Conservation (phyloP, 306 rosid genomes). For the Sesbania bispinosa region DNA sequence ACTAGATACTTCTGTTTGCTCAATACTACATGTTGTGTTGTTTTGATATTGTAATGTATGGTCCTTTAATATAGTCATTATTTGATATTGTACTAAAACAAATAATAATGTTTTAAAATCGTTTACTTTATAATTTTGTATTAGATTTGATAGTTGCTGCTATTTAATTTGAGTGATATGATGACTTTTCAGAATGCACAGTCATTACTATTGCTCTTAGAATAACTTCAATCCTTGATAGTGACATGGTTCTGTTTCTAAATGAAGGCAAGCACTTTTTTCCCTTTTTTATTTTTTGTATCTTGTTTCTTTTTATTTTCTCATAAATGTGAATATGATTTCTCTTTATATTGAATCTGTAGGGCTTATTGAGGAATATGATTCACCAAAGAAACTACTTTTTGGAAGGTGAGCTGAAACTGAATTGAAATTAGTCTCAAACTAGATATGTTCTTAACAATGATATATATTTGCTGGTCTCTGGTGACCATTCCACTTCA, state of each 20-base stretch:
- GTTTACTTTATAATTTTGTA: background rate
- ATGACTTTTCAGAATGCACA: slow-evolving; percentile 50
- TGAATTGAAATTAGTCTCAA: slow-evolving; percentile 26
- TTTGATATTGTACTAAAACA: no score
- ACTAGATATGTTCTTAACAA: background rate
- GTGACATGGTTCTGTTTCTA: slow-evolving; percentile 79
- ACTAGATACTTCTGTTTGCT: no score
- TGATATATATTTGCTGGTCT: no score
- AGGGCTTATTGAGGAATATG: slow-evolving; percentile 39
- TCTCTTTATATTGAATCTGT: slow-evolving; percentile 13
- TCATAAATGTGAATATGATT: background rate
- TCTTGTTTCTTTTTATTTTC: background rate
- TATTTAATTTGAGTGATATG: background rate
- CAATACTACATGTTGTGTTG: no score
- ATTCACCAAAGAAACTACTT: slow-evolving; percentile 36
- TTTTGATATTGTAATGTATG: no score
- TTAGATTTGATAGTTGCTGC: slow-evolving; percentile 15
- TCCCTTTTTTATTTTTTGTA: background rate
- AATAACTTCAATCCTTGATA: slow-evolving; percentile 69
- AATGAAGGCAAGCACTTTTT: slow-evolving; percentile 37
- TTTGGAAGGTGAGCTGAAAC: slow-evolving; percentile 33
- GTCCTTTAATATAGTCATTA: no score
- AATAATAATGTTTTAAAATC: no score
- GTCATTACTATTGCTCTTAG: slow-evolving; percentile 83
- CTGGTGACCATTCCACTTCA: no score